These are phyloP conservation scores for Prunus armeniaca DNA, from an alignment of 306 rosid species.

Conservation along the genomic window DNA sequence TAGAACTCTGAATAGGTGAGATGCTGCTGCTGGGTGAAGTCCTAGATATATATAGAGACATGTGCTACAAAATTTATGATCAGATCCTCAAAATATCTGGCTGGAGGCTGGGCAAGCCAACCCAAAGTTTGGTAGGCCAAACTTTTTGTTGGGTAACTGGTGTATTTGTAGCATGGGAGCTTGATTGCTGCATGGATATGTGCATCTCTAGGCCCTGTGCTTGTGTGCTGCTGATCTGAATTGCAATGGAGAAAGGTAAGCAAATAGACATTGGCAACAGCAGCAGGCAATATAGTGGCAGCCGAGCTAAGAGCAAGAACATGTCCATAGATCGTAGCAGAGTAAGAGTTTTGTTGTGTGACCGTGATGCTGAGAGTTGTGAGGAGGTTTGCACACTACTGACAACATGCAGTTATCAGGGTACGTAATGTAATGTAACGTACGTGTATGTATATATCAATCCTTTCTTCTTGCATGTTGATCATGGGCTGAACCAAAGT, in stretches of 20 bases:
- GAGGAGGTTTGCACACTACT: constrained; percentile 19
- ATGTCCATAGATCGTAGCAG: constrained; percentile 1
- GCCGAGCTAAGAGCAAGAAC: not conserved
- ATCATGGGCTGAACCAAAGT: not conserved
- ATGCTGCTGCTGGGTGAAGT: not conserved
- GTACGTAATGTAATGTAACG: not conserved
- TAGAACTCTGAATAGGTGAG: not conserved
- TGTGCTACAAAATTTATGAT: not conserved
- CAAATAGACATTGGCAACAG: not conserved
- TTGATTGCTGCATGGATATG: constrained; percentile 3
- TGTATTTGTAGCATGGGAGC: constrained; percentile 2
- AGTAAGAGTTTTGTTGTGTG: constrained; percentile 15
- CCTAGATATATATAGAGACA: not conserved
- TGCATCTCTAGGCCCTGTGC: not conserved
- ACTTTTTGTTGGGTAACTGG: not conserved
- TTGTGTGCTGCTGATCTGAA: not conserved
- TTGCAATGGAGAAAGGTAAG: constrained; percentile 4
- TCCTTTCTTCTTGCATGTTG: not conserved
- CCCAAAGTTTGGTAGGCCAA: constrained; percentile 8
- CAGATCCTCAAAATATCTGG: not conserved
- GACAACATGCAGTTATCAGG: constrained; percentile 16
- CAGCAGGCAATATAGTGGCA: not conserved
- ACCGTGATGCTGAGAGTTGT: constrained; percentile 17
- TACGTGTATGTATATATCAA: not conserved
- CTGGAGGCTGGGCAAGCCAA: not conserved